Evolutionary conservation across 768 basidiomycete genomes (phyloP).

Genomic region (Cantharellus cinnabarinus): DNA sequence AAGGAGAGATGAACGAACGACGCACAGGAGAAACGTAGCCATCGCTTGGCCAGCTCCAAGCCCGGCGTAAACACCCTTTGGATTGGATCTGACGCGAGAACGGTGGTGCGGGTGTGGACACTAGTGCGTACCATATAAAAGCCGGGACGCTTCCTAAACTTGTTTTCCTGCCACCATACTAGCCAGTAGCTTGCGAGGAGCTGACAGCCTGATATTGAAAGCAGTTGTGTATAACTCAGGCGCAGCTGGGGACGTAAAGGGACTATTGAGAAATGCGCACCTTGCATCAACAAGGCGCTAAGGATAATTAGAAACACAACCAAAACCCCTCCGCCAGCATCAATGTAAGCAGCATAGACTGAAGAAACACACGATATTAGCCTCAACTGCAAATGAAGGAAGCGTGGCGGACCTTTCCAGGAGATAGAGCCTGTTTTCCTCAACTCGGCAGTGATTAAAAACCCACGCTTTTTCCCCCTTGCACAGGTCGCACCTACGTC

Average conservation of each 20-base stretch:
- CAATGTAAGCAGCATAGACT: conserved; percentile 45
- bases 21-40: conserved; percentile 39
- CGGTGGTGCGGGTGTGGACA: too few relatives aligned
- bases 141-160: conserved; percentile 28
- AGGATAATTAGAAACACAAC: conserved; percentile 32
- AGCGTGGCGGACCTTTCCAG: conserved; percentile 20
- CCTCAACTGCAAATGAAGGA: too few relatives aligned
- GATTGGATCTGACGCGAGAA: background rate
- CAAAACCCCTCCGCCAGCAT: conserved; percentile 30
- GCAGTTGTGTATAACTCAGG: too few relatives aligned
- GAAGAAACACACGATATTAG: background rate
- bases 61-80: conserved; percentile 29
- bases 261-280: background rate
- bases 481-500: conserved; percentile 40
- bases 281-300: conserved; percentile 37
- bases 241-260: too few relatives aligned
- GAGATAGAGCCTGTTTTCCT: conserved; percentile 46
- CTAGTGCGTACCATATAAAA: conserved; percentile 30
- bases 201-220: conserved; percentile 15
- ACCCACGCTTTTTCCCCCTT: conserved; percentile 26
- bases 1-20: background rate
- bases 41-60: conserved; percentile 37
- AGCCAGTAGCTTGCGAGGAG: conserved; percentile 46
- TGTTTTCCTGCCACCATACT: conserved; percentile 49
- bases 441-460: too few relatives aligned